These are phyloP conservation scores for Chrysosporium keratinophilum DNA, from an alignment of 2,329 filamentous ascomycete genomes.

Conservation along the genomic window DNA sequence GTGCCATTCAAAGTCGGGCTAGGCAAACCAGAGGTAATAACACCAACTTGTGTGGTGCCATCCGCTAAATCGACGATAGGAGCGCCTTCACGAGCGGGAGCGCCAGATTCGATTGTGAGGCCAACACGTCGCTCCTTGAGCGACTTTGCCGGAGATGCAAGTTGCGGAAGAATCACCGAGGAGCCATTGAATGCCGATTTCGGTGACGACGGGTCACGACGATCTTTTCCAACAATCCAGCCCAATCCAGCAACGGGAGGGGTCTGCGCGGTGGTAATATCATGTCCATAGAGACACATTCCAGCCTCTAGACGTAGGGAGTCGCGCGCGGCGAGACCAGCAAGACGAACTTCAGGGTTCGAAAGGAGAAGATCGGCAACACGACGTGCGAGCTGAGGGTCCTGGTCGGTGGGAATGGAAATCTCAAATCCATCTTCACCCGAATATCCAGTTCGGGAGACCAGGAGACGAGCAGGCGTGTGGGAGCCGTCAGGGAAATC, in stretches of 20 bases:
- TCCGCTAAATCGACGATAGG: conserved; percentile 54
- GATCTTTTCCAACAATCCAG: conserved; percentile 78
- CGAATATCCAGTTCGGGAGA: conserved; percentile 88
- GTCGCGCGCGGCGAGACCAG: conserved; percentile 83
- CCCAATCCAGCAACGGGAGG: conserved; percentile 55
- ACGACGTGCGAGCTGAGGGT: conserved; percentile 34
- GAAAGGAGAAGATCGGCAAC: conserved; percentile 61
- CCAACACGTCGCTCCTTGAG: conserved; percentile 68
- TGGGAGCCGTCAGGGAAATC: conserved; percentile 47
- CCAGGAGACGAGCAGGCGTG: conserved; percentile 49
- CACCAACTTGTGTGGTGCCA: conserved; percentile 56
- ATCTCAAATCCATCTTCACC: conserved; percentile 98
- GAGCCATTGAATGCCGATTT: conserved; percentile 74
- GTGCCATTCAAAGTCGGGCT: conserved; percentile 67
- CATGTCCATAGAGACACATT: conserved; percentile 99
- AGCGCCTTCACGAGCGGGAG: conserved; percentile 81
- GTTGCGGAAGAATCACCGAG: conserved; percentile 63
- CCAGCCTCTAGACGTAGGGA: conserved; percentile 89
- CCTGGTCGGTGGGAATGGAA: conserved; percentile 61
- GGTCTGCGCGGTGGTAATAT: conserved; percentile 69
- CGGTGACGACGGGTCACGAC: conserved; percentile 44
- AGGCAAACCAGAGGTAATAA: conserved; percentile 79
- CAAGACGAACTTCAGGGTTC: conserved; percentile 59
- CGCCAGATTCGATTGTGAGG: conserved; percentile 64
- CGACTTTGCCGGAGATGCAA: conserved; percentile 47